Evolutionary conservation across 2,329 filamentous ascomycete genomes (phyloP).

Genomic region (Metarhizium humberi): DNA sequence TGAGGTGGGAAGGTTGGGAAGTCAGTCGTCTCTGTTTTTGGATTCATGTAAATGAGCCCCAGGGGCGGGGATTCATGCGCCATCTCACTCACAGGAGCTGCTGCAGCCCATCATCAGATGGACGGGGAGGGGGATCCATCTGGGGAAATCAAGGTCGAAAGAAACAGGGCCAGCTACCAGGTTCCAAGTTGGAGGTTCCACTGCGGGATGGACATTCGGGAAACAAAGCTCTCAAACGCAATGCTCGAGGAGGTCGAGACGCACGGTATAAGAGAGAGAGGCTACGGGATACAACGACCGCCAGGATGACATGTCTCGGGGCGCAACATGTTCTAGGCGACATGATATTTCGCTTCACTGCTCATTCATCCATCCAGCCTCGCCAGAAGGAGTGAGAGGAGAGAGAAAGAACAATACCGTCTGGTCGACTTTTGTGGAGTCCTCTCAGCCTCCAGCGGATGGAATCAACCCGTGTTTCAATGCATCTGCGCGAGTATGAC

Average conservation of each 20-base stretch:
- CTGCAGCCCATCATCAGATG: not conserved
- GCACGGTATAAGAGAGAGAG: not conserved
- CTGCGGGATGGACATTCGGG: not conserved
- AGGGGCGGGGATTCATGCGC: not conserved
- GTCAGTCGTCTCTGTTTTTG: not conserved
- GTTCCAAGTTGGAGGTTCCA: not conserved
- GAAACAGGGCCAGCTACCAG: not conserved
- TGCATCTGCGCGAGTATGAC: no score
- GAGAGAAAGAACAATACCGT: no score
- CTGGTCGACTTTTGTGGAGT: no score
- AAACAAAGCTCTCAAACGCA: no score
- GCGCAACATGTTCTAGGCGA: not conserved
- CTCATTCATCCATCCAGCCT: no score
- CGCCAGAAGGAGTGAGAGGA: no score
- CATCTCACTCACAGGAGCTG: conserved; percentile 1
- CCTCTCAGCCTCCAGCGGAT: no score
- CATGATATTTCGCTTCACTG: not conserved
- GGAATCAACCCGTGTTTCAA: no score
- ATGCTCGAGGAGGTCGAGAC: no score
- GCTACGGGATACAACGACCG: not conserved
- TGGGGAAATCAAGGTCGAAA: not conserved
- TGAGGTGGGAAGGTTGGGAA: not conserved
- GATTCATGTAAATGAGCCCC: not conserved
- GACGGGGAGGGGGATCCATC: not conserved
- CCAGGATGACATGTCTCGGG: not conserved